Evolutionary conservation across 169 alveolate species (phyloP), one percentile per base, ranked within the genome.

Genomic region (Eimeria mitis): DNA sequence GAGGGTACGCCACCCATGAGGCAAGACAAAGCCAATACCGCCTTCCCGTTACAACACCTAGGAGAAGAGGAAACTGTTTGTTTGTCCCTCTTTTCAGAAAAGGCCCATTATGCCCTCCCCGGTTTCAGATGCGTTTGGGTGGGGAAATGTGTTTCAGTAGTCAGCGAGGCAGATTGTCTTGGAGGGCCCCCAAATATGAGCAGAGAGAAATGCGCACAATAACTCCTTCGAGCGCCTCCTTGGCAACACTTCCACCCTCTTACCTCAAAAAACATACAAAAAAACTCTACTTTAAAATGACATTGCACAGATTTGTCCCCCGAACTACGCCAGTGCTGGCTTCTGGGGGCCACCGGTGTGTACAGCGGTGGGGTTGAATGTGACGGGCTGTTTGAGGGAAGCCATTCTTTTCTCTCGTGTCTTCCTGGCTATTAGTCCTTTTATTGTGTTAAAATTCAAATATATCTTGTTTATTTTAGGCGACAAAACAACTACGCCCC

Each of bases 281-380:
- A 71, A 84, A 84, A 52, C n/a, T 87, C 92, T 87, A 87, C 92
- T 59, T 87, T 87, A 87, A 87, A 87, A 87, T 44, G 92, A 28
- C 21, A 83, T 34, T 25, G 13, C 23, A 83, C 49, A 13, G 47
- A 16, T 34, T 34, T 52, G 73, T 1, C 56, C 34, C 59, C 42
- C 11, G 28, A 47, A 25, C 25, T 49, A 47, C 88, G 23, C 88
- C 63, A n/a, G 63, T 28, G 65, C 4, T n/a, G 88, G 65, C 68
- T 44, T 44, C 63, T 14, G 63, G 88, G 88, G 88, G 68, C 73
- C 70, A 83, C 89, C 68, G 68, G 76, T 54, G 90, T 52, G 90
- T 83, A 31, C 54, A n/a, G 90, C 68, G 90, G 90, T 83, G 90
- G 90, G 90, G 90, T 83, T 63, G 90, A 42, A 25, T 76, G 54